These are phyloP conservation scores for Spizellomyces punctatus DNA, from an alignment of 192 early-diverging fungal genomes.

Conservation along the genomic window DNA sequence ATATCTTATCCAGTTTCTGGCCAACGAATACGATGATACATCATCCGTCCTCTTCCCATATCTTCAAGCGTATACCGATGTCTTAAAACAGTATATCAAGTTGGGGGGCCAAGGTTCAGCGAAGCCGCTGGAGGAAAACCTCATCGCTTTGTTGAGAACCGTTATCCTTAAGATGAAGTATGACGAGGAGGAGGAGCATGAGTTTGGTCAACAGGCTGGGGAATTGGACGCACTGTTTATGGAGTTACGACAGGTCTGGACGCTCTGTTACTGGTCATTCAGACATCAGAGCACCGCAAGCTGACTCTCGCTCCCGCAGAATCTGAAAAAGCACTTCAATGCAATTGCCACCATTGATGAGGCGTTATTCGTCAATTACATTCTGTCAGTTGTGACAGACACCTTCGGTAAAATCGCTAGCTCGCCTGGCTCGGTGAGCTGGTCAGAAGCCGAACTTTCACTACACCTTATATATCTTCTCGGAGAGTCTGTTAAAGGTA, in stretches of 20 bases:
- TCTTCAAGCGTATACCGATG: constrained; percentile 65
- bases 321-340: constrained; percentile 54
- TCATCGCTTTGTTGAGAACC: constrained; percentile 57
- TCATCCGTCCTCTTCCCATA: constrained; percentile 77
- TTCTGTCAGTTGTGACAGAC: constrained; percentile 61
- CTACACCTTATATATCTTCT: constrained; percentile 75
- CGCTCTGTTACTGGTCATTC: no score
- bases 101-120: background rate
- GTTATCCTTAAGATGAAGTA: constrained; percentile 90
- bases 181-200: constrained; percentile 79
- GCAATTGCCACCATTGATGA: constrained; percentile 73
- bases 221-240: constrained; percentile 77
- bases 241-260: constrained; percentile 66
- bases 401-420: constrained; percentile 65
- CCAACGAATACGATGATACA: constrained; percentile 82
- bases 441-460: constrained; percentile 77
- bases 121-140: constrained; percentile 26
- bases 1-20: constrained; percentile 76
- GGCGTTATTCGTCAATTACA: constrained; percentile 57
- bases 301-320: constrained; percentile 15
- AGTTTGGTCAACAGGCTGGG: constrained; percentile 69
- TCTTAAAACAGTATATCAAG: constrained; percentile 56
- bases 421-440: constrained; percentile 32
- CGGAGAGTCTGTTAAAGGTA: constrained; percentile 67
- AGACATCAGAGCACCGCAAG: no score